Conservation (phyloP, 495 filamentous ascomycete genomes). For the Penicillium lagena region DNA sequence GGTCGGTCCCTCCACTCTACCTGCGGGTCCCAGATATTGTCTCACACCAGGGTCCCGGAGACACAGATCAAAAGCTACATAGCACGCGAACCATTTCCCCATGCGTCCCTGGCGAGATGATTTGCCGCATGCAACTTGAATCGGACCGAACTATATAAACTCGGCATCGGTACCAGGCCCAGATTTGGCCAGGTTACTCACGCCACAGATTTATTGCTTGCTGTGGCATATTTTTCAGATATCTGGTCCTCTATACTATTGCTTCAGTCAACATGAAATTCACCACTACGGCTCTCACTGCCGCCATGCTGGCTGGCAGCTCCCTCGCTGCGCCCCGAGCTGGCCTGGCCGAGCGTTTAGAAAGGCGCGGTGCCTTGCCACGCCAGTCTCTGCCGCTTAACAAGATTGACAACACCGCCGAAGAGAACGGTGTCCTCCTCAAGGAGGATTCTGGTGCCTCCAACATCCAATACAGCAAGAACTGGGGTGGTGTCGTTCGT, state of each 20-base stretch:
- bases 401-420: constrained; percentile 2
- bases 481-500: constrained; percentile 55
- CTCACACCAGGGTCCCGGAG: constrained; percentile 1
- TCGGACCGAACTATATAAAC: constrained; percentile 8
- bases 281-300: constrained; percentile 11
- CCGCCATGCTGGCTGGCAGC: constrained; percentile 14
- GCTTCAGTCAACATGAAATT: constrained; percentile 21
- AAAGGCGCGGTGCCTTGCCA: constrained; percentile 15
- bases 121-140: constrained; percentile 13
- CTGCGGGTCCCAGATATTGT: constrained; percentile 1
- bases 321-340: constrained; percentile 22
- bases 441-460: constrained; percentile 7
- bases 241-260: too few relatives aligned
- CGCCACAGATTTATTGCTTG: background rate
- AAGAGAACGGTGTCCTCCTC: constrained; percentile 10
- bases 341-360: constrained; percentile 20
- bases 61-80: background rate
- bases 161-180: background rate
- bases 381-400: constrained; percentile 19
- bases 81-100: constrained; percentile 10
- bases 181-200: background rate
- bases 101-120: constrained; percentile 10
- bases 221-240: background rate
- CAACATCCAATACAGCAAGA: constrained; percentile 45
- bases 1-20: background rate